Base-by-base conservation (phyloP, 805 yeast genomes). In the Millerozyma miso region DNA sequence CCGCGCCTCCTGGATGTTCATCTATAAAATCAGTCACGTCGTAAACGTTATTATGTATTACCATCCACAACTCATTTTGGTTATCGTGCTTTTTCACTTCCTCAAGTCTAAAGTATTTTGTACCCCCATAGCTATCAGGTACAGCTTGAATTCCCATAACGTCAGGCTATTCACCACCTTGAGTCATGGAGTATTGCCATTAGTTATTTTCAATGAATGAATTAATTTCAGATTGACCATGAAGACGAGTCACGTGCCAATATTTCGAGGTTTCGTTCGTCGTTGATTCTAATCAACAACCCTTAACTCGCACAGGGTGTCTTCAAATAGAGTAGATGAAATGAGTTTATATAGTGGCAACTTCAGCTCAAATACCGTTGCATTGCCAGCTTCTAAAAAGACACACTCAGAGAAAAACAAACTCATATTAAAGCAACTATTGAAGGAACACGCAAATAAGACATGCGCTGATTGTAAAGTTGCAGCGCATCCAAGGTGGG, bases 401-500 rank as follows among this genome's bases (percentile, higher is more conserved):
- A 67, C 71, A 1, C 74, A 70, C 54, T 63, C 69, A 35, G 74
- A 81, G 43, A 70, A 74, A 47, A 83, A 82, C 60, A 86, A 77
- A 61, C 85, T 80, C 58, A 83, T 88, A 33, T 71, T 93, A 48
- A 81, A 81, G 62, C 80, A 83, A 26, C 73, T 93, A 26, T 75
- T 93, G 35, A 81, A 79, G 45, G 96, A 88, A 53, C 81, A 81
- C 1, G 80, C 79, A 31, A 93, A 93, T 70, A 79, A 78, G 55
- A 61, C 69, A 35, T 91, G 99, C 63, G 96, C 90, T 1, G 99
- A 91, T 63, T 91, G 99, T 67, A 91, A 93, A 62, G 76, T 81
- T 0, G 77, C 91, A 12, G 76, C 84, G 31, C 95, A 91, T 63
- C 99, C 99, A 17, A 76, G 98, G 42, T 91, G 99, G 99, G 97